Conservation (phyloP, 371 early-diverging fungal species). For the Rhizopus sp. region DNA sequence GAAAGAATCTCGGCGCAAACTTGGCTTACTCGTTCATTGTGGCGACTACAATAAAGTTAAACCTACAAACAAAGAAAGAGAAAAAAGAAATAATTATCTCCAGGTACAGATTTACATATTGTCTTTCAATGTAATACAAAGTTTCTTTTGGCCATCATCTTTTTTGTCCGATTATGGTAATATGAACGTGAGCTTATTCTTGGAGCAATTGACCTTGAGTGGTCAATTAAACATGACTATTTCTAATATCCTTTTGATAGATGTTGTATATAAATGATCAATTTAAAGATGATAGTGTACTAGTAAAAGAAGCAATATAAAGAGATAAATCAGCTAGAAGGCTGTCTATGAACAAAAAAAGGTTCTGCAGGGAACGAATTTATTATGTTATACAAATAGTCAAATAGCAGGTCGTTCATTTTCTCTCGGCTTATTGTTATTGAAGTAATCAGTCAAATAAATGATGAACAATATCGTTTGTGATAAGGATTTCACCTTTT, state of each 20-base stretch:
- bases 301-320: no score
- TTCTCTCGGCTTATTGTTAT: no score
- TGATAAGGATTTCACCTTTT: no score
- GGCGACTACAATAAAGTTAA: background rate
- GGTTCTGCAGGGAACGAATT: no score
- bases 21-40: constrained; percentile 13
- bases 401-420: no score
- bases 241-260: background rate
- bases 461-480: no score
- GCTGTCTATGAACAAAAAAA: no score
- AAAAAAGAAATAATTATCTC: background rate
- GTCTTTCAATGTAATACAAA: constrained; percentile 3
- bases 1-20: background rate
- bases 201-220: background rate
- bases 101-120: background rate
- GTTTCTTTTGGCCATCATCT: constrained; percentile 10
- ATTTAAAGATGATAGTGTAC: no score
- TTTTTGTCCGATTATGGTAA: constrained; percentile 16
- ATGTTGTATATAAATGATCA: background rate
- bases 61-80: background rate
- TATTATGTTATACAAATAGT: no score
- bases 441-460: no score
- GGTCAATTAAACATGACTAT: background rate
- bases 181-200: constrained; percentile 3
- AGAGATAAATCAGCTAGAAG: no score